These are phyloP conservation scores for Podosphaera xanthii DNA, from an alignment of 2,329 filamentous ascomycete genomes.

Conservation along the genomic window DNA sequence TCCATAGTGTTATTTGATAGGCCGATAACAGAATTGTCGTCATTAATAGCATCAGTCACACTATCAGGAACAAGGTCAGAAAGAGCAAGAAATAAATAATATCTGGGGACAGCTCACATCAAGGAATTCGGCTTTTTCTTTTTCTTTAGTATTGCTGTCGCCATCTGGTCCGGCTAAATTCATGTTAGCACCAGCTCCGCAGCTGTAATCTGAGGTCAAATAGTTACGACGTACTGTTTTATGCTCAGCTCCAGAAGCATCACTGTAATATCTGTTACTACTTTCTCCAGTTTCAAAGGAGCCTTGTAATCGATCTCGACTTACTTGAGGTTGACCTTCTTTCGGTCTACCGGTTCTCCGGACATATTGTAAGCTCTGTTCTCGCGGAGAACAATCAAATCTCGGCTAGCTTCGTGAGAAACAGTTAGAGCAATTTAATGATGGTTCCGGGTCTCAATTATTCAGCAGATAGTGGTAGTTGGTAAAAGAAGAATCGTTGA, in stretches of 20 bases:
- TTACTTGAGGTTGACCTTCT: constrained; percentile 67
- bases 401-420: neutral
- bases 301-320: constrained; percentile 16
- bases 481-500: neutral
- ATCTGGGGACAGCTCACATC: constrained; percentile 41
- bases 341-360: constrained; percentile 12
- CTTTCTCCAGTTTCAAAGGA: constrained; percentile 1
- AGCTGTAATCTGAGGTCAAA: constrained; percentile 9
- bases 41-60: constrained; percentile 94
- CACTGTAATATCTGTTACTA: constrained; percentile 33
- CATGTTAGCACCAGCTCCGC: constrained; percentile 16
- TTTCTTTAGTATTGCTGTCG: constrained; percentile 96
- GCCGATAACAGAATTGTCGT: constrained; percentile 99
- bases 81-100: neutral
- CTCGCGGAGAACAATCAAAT: neutral
- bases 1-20: constrained; percentile 99
- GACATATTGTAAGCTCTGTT: neutral
- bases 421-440: neutral
- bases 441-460: neutral
- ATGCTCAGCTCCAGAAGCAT: constrained; percentile 70
- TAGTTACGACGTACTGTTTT: constrained; percentile 41
- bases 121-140: constrained; percentile 99
- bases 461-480: neutral
- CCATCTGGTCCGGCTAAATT: constrained; percentile 59
- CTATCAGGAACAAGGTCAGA: constrained; percentile 25